These are phyloP conservation scores for Tuber microsphaerosporum DNA, from an alignment of 495 filamentous ascomycete genomes.

Conservation along the genomic window DNA sequence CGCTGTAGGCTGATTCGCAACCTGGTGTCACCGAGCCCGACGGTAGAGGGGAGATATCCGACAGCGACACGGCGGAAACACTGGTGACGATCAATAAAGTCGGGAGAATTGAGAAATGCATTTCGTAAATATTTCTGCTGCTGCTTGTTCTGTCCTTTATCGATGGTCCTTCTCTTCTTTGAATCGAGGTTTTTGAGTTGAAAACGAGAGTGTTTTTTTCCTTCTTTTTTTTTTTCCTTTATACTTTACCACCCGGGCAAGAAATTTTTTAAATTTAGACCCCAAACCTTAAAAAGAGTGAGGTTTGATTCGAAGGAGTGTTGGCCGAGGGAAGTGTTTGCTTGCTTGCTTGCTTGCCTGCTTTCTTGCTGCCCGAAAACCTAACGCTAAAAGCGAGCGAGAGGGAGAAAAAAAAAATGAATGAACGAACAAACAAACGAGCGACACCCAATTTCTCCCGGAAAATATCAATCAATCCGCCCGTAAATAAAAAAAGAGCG, in stretches of 20 bases:
- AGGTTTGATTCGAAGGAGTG: background rate
- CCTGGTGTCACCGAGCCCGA: constrained; percentile 21
- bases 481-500: background rate
- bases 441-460: background rate
- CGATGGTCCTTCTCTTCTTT: background rate
- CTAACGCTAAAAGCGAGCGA: background rate
- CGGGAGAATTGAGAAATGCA: constrained; percentile 25
- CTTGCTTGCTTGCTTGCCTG: background rate
- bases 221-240: background rate
- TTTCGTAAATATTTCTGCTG: constrained; percentile 10
- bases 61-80: constrained; percentile 19
- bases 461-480: background rate
- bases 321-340: background rate
- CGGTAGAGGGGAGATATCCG: constrained; percentile 19
- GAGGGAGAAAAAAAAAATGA: background rate
- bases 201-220: background rate
- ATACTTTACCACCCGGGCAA: constrained; percentile 29
- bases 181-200: background rate
- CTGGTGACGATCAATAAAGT: constrained; percentile 16
- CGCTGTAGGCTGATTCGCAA: constrained; percentile 21
- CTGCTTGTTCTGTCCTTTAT: background rate
- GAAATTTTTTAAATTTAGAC: background rate
- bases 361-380: background rate
- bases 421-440: background rate
- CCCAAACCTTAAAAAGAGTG: background rate